Percentiles rank a stretch among this genome's conserved stretches.
Evolutionary conservation across 495 filamentous ascomycete species (phyloP).

Genomic region (Daldinia loculata): DNA sequence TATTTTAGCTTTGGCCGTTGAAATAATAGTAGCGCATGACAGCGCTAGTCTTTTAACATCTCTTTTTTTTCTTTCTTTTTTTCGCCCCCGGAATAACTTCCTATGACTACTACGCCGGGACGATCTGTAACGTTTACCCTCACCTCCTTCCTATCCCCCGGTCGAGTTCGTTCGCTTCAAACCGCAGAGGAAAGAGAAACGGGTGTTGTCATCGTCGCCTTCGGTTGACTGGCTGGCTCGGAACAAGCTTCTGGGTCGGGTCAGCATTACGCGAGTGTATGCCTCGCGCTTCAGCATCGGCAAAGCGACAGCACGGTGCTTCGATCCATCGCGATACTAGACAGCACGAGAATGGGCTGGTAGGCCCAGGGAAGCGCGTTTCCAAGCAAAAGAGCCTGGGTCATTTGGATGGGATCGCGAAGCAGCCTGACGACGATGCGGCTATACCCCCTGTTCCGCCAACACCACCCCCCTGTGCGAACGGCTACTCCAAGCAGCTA

Average conservation of each 20-base stretch:
- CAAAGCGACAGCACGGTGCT: constrained; percentile 72
- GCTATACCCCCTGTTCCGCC: constrained; percentile 51
- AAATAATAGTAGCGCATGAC: constrained; percentile 24
- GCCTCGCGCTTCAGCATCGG: constrained; percentile 73
- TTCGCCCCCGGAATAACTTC: constrained; percentile 34
- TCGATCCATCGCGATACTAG: constrained; percentile 77
- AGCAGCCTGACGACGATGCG: constrained; percentile 60
- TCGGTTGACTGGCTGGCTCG: constrained; percentile 57
- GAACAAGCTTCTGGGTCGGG: constrained; percentile 61
- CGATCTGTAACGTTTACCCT: constrained; percentile 4
- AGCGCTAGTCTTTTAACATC: constrained; percentile 14
- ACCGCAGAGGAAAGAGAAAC: constrained; percentile 10
- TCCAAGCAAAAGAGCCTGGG: constrained; percentile 68
- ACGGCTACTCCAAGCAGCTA: constrained; percentile 49
- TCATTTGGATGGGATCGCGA: constrained; percentile 62
- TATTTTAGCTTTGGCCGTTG: constrained; percentile 6
- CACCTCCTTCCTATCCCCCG: constrained; percentile 10
- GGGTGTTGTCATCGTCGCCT: constrained; percentile 33
- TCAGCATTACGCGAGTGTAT: constrained; percentile 62
- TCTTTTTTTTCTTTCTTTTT: constrained; percentile 1
- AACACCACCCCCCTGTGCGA: constrained; percentile 48
- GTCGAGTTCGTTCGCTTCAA: constrained; percentile 8
- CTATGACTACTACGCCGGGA: constrained; percentile 34
- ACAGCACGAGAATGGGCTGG: constrained; percentile 82
- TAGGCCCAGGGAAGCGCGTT: constrained; percentile 84